These are phyloP conservation scores for Cutaneotrichosporon sp. DNA, from an alignment of 1,284 basidiomycete genomes.

Conservation along the genomic window DNA sequence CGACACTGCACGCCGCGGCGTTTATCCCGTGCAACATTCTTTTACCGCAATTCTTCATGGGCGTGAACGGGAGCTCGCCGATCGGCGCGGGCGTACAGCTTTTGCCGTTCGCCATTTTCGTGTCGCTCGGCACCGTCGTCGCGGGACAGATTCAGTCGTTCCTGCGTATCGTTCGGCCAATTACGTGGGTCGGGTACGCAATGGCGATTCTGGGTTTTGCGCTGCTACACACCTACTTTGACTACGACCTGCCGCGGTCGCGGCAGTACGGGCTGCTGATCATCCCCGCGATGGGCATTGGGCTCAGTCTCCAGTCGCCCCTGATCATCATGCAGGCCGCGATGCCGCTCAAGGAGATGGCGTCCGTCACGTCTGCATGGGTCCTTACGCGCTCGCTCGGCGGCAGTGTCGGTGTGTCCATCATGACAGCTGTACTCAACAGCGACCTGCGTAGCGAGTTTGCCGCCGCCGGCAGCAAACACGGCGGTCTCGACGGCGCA, in stretches of 20 bases:
- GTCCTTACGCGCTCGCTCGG: slow-evolving; percentile 32
- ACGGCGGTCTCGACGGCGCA: slow-evolving; percentile 27
- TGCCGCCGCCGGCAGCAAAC: slow-evolving; percentile 25
- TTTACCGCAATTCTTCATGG: slow-evolving; percentile 43
- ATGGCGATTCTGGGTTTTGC: slow-evolving; percentile 29
- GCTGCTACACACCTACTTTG: slow-evolving; percentile 29
- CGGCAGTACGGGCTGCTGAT: slow-evolving; percentile 27
- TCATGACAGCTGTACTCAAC: slow-evolving; percentile 40
- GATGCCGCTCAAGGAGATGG: slow-evolving; percentile 46
- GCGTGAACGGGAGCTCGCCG: slow-evolving; percentile 27
- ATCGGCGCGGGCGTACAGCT: slow-evolving; percentile 27
- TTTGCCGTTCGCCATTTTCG: slow-evolving; percentile 27
- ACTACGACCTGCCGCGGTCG: slow-evolving; percentile 17
- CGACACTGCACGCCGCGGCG: slow-evolving; percentile 29
- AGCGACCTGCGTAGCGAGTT: slow-evolving; percentile 34
- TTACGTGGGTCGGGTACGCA: slow-evolving; percentile 39
- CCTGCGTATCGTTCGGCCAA: slow-evolving; percentile 33
- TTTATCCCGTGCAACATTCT: slow-evolving; percentile 35
- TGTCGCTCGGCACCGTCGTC: slow-evolving; percentile 20
- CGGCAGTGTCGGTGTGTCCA: slow-evolving; percentile 29
- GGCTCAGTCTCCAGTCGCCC: slow-evolving; percentile 29
- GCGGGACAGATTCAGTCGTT: slow-evolving; percentile 36
- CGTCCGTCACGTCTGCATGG: slow-evolving; percentile 39
- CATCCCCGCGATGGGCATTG: slow-evolving; percentile 28
- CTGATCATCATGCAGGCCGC: slow-evolving; percentile 42